A percentile compares a stretch with the other conserved stretches of the same genome.
Evolutionary conservation across 2,329 filamentous ascomycete genomes (phyloP).

Genomic region (Verticillium zaregamsianum): DNA sequence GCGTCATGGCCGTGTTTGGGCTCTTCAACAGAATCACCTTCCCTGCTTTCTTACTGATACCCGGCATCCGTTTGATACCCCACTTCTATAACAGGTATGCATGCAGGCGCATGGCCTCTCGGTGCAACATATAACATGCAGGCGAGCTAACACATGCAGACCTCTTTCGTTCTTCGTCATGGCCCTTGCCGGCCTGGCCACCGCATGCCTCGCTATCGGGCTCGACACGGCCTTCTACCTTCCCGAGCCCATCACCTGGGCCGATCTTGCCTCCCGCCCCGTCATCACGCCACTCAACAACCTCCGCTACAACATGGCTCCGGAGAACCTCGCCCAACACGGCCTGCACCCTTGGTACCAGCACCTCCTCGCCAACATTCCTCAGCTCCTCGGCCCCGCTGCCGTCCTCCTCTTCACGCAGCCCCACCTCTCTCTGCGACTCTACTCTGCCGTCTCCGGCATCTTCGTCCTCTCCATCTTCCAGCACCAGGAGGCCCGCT

Average conservation of each 20-base stretch:
- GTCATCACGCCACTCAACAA: constrained; percentile 77
- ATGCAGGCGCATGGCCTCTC: constrained; percentile 24
- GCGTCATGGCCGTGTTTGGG: constrained; percentile 77
- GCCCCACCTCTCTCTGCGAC: constrained; percentile 54
- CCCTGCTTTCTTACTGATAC: constrained; percentile 84
- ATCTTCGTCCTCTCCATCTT: constrained; percentile 68
- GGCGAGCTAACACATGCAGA: constrained; percentile 27
- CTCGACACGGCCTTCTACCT: constrained; percentile 85
- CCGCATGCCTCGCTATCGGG: constrained; percentile 67
- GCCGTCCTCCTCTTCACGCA: constrained; percentile 55
- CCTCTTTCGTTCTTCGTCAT: constrained; percentile 61
- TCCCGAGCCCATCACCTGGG: constrained; percentile 57
- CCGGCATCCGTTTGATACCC: constrained; percentile 76
- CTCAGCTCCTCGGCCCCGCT: constrained; percentile 69
- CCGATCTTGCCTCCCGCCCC: constrained; percentile 58
- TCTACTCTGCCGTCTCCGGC: constrained; percentile 72
- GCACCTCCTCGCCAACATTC: constrained; percentile 67
- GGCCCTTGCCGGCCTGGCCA: constrained; percentile 60
- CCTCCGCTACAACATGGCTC: constrained; percentile 67
- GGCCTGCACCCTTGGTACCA: constrained; percentile 78
- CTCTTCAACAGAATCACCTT: constrained; percentile 97
- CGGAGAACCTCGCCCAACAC: constrained; percentile 68
- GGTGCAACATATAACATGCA: not conserved
- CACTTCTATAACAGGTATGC: constrained; percentile 81
- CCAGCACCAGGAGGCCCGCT: constrained; percentile 76